Evolutionary conservation across 2,329 filamentous ascomycete genomes (phyloP), one percentile per base, ranked within the genome.

Genomic region (Curvularia hawaiiensis): DNA sequence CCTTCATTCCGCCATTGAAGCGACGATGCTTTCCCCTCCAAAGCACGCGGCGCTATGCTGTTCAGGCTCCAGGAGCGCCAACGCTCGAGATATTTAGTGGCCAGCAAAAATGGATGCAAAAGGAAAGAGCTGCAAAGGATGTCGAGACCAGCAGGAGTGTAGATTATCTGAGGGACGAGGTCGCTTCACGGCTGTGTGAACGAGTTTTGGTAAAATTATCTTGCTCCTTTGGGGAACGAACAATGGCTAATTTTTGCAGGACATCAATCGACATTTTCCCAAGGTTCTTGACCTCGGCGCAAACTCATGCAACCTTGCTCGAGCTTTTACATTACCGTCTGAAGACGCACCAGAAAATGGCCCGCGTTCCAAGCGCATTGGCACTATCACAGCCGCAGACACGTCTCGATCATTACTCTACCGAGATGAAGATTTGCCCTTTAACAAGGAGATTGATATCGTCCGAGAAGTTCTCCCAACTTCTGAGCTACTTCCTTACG

Each of bases 101-200:
- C 60, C 85, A 85, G 66, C 86, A 88, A 22, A 99, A 99, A 82
- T 93, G 90, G 82, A 80, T 95, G 48, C 95, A 99, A 75, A 96
- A 92, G 76, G 92, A 98, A 76, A 86, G 94, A 60, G 90, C 92
- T 1, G 93, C 91, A 0, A 74, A 82, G 45, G 82, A 94, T 72
- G 80, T 84, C 10, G 85, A 91, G 63, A 78, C 84, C 62, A 92
- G 92, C 73, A 85, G 94, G 16, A 85, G 90, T 69, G 89, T 92
- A 24, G 95, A 98, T 79, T 98, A 98, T 73, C 81, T 99, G 54
- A 92, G 93, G 74, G 92, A 98, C 73, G 94, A 98, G 75, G 90
- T 97, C 4, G 95, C 95, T 50, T 82, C 83, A 45, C 86, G 95
- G 49, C 80, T 99, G 26, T 91, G 90, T 68, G 94, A 98, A 68